Evolutionary conservation across 768 basidiomycete genomes (phyloP).

Genomic region (Mycena alexandri): DNA sequence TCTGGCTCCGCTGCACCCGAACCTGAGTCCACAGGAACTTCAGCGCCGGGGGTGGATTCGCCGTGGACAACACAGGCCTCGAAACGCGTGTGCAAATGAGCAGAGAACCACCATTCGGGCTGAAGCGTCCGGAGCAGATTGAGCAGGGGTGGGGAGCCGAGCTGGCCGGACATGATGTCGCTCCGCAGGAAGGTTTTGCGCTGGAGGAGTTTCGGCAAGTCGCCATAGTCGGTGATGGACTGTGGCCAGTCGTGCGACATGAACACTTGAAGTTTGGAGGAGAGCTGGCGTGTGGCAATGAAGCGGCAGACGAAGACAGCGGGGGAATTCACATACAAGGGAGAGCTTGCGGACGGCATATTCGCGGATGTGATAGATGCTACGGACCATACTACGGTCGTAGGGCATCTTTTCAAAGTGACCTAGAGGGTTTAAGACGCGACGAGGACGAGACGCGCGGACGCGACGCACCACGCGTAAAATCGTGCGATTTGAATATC

Average conservation of each 20-base stretch:
- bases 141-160: constrained; percentile 85
- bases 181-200: constrained; percentile 81
- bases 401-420: constrained; percentile 90
- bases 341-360: constrained; percentile 87
- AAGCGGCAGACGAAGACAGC: constrained; percentile 32
- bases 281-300: constrained; percentile 56
- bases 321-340: constrained; percentile 58
- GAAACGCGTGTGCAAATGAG: constrained; percentile 81
- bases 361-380: constrained; percentile 93
- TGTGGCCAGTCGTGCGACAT: constrained; percentile 98
- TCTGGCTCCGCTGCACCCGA: not conserved
- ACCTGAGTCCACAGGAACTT: constrained; percentile 51
- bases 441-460: not conserved
- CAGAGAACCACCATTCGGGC: constrained; percentile 81
- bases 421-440: constrained; percentile 56
- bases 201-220: constrained; percentile 72
- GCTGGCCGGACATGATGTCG: constrained; percentile 75
- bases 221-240: constrained; percentile 85
- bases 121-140: constrained; percentile 59
- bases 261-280: constrained; percentile 75
- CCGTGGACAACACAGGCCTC: constrained; percentile 64
- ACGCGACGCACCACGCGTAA: constrained; percentile 65
- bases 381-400: constrained; percentile 78
- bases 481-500: constrained; percentile 89
- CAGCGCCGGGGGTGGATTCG: constrained; percentile 46